These are phyloP conservation scores for Ciborinia camelliae DNA, from an alignment of 2,329 filamentous ascomycete genomes.

Conservation along the genomic window DNA sequence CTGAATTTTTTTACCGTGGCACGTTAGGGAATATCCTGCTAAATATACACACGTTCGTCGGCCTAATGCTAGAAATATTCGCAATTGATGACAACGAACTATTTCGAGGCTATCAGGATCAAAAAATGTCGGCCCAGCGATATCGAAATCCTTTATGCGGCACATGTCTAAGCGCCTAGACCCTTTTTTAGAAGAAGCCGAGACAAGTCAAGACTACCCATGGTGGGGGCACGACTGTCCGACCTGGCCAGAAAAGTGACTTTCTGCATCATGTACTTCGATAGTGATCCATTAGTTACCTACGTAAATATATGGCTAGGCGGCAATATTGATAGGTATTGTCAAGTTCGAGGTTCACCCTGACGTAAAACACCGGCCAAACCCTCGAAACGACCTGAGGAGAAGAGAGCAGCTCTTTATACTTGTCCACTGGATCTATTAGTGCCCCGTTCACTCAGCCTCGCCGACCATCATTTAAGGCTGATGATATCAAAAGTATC, in stretches of 20 bases:
- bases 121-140: neutral
- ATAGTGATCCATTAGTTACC: neutral
- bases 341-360: neutral
- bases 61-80: neutral
- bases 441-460: neutral
- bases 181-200: neutral
- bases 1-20: neutral
- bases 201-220: neutral
- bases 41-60: neutral
- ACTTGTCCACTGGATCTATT: neutral
- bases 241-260: neutral
- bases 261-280: neutral
- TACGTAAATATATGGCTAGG: neutral
- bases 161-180: neutral
- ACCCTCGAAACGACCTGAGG: neutral
- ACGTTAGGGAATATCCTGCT: neutral
- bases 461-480: neutral
- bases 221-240: neutral
- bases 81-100: neutral
- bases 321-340: neutral
- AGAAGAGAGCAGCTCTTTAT: slow-evolving; percentile 8
- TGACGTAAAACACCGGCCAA: neutral
- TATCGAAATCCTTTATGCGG: neutral
- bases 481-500: slow-evolving; percentile 8
- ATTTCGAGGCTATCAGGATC: neutral